Percentiles rank a stretch among this genome's conserved stretches.
Conservation (phyloP, 129 eudicot species). For the Flaveria robusta region DNA sequence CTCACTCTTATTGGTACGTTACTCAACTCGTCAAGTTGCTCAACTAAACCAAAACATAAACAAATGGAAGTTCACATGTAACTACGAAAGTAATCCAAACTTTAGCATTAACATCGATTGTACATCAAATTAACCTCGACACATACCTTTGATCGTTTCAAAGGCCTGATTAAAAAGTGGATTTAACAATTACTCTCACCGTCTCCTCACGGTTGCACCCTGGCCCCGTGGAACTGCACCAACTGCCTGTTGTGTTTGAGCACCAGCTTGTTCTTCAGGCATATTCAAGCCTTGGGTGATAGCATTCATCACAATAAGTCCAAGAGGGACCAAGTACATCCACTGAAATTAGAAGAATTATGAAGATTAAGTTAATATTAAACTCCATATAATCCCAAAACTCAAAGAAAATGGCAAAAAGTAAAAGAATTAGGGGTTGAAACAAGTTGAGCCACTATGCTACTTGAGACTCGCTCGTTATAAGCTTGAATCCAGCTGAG, state of each 20-base stretch:
- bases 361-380: constrained; percentile 11
- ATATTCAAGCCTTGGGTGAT: constrained; percentile 91
- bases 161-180: neutral
- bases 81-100: neutral
- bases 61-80: neutral
- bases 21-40: neutral
- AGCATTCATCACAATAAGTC: constrained; percentile 88
- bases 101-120: neutral
- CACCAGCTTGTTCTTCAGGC: constrained; percentile 83
- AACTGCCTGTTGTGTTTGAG: constrained; percentile 59
- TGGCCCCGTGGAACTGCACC: constrained; percentile 62
- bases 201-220: constrained; percentile 69
- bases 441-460: neutral
- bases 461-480: neutral
- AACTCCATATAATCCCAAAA: neutral
- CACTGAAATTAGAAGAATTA: constrained; percentile 50
- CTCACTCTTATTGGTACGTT: neutral
- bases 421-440: neutral
- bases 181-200: constrained; percentile 45
- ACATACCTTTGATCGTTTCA: constrained; percentile 10
- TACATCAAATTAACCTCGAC: constrained; percentile 10
- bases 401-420: neutral
- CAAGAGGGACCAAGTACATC: constrained; percentile 97
- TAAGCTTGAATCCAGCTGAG: neutral
- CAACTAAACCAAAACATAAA: neutral